A percentile compares a stretch with the other conserved stretches of the same genome.
Evolutionary conservation across 768 basidiomycete genomes (phyloP).

Genomic region (Neoboletus brunneissimus): DNA sequence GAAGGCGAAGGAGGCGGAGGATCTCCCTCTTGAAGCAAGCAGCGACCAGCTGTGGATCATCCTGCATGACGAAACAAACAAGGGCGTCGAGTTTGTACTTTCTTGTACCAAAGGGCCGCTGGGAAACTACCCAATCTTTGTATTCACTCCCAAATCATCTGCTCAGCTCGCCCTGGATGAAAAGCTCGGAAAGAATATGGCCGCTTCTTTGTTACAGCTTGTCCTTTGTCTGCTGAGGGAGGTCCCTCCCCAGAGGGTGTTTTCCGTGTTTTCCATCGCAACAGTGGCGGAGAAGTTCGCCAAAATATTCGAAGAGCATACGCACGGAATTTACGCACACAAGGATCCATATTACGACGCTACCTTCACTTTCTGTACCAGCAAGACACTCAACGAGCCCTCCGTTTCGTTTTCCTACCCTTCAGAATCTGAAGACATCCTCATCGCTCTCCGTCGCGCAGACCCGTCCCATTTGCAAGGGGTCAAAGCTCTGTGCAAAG

Average conservation of each 20-base stretch:
- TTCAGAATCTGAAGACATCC: constrained; percentile 9
- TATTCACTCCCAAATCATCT: constrained; percentile 47
- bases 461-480: constrained; percentile 26
- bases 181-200: constrained; percentile 25
- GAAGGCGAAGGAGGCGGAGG: constrained; percentile 21
- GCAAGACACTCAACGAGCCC: constrained; percentile 34
- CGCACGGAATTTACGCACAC: constrained; percentile 22
- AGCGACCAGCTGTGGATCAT: constrained; percentile 34
- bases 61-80: constrained; percentile 13
- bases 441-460: constrained; percentile 35
- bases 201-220: constrained; percentile 41
- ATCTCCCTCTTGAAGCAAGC: not conserved
- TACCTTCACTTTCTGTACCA: constrained; percentile 54
- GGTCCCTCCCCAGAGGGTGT: constrained; percentile 45
- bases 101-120: constrained; percentile 55
- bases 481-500: constrained; percentile 49
- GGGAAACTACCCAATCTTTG: constrained; percentile 65
- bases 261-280: constrained; percentile 63
- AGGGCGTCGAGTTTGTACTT: constrained; percentile 42
- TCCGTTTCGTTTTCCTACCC: not conserved
- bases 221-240: constrained; percentile 37
- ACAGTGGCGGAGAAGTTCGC: constrained; percentile 46
- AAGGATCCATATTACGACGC: constrained; percentile 60
- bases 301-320: constrained; percentile 41
- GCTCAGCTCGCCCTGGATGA: constrained; percentile 32